A percentile compares a stretch with the other conserved stretches of the same genome.
These are phyloP conservation scores for Leptographium galeiforme DNA, from an alignment of 2,329 filamentous ascomycete genomes.

Conservation along the genomic window DNA sequence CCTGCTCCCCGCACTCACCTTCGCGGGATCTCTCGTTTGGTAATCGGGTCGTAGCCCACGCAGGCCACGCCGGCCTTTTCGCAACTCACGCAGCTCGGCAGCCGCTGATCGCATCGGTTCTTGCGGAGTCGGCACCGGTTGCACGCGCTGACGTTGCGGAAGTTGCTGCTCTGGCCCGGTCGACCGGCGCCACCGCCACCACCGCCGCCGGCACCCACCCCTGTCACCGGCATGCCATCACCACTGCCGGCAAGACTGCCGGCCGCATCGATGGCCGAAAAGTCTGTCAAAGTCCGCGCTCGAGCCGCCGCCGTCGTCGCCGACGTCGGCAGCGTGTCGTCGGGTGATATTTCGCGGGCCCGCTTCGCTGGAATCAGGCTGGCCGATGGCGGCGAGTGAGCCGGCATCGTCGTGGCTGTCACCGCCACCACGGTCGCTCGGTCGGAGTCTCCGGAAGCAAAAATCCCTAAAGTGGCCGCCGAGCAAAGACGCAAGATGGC, in stretches of 20 bases:
- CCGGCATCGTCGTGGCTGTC: constrained; percentile 24
- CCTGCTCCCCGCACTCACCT: constrained; percentile 43
- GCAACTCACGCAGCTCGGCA: constrained; percentile 83
- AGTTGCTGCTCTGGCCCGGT: constrained; percentile 48
- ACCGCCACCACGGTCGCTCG: neutral
- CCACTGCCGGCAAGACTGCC: neutral
- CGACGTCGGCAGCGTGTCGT: neutral
- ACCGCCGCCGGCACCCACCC: constrained; percentile 19
- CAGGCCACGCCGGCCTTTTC: constrained; percentile 87
- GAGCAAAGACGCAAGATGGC: too few species aligned
- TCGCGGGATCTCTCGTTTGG: constrained; percentile 86
- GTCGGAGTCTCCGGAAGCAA: neutral
- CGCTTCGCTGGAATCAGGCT: constrained; percentile 42
- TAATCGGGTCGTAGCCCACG: constrained; percentile 92
- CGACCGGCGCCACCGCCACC: too few species aligned
- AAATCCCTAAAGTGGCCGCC: too few species aligned
- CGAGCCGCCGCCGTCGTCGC: neutral
- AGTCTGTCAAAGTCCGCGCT: neutral
- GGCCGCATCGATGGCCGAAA: neutral
- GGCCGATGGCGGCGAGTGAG: constrained; percentile 34
- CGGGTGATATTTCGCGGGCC: constrained; percentile 37
- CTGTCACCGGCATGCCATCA: neutral
- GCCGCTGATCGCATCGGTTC: constrained; percentile 85
- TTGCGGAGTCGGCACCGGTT: constrained; percentile 86
- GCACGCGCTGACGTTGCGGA: constrained; percentile 85